Conservation (phyloP, 2,329 filamentous ascomycete genomes). For the Torrubiella hemipterigena region DNA sequence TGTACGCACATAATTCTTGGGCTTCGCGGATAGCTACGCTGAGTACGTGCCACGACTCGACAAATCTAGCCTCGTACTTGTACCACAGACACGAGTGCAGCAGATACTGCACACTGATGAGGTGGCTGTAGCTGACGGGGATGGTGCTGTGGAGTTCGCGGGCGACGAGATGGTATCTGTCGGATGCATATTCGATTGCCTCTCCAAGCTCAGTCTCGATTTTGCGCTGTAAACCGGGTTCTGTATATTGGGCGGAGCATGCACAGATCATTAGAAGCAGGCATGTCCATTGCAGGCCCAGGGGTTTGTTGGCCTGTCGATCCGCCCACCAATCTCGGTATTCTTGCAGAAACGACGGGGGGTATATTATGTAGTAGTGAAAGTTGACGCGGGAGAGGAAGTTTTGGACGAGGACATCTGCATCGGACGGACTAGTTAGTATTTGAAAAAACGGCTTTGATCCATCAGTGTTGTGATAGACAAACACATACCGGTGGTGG, state of each 20-base stretch:
- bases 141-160: constrained; percentile 19
- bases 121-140: constrained; percentile 18
- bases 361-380: constrained; percentile 26
- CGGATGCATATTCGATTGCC: constrained; percentile 15
- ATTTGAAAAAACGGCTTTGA: too few relatives aligned
- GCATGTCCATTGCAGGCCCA: constrained; percentile 24
- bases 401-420: constrained; percentile 25
- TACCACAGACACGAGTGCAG: constrained; percentile 26
- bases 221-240: constrained; percentile 16
- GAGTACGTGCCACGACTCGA: constrained; percentile 25
- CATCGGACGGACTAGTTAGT: constrained; percentile 3
- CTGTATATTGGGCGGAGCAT: constrained; percentile 21
- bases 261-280: constrained; percentile 25
- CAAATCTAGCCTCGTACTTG: constrained; percentile 21
- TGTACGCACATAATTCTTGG: constrained; percentile 16
- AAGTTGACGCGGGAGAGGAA: constrained; percentile 24
- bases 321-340: constrained; percentile 23
- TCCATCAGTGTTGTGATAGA: too few relatives aligned
- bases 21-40: constrained; percentile 22
- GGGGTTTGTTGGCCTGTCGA: constrained; percentile 15
- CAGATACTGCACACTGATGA: constrained; percentile 21
- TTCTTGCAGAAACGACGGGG: constrained; percentile 20
- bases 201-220: constrained; percentile 19
- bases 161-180: constrained; percentile 19
- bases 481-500: constrained; percentile 18